These are phyloP conservation scores for Jackrogersella multiformis DNA, from an alignment of 495 filamentous ascomycete species.

Conservation along the genomic window DNA sequence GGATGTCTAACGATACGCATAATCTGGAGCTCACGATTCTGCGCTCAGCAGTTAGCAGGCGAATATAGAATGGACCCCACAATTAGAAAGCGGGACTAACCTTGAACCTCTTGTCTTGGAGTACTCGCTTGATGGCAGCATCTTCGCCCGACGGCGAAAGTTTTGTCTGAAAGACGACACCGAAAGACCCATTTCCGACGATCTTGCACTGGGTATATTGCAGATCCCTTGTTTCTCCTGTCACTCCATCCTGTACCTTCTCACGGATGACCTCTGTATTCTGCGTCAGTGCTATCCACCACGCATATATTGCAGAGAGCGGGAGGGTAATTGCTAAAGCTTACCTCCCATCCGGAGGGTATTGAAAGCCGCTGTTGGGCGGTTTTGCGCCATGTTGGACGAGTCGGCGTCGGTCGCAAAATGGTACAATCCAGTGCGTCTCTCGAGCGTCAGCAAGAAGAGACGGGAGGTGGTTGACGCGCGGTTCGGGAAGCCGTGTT, in stretches of 20 bases:
- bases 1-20: conserved; percentile 99
- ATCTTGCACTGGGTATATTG: conserved; percentile 99
- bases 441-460: conserved; percentile 48
- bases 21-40: conserved; percentile 99
- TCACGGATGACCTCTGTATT: conserved; percentile 91
- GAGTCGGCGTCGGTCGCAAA: conserved; percentile 42
- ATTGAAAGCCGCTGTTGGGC: conserved; percentile 62
- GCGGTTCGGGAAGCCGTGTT: conserved; percentile 55
- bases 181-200: conserved; percentile 99
- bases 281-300: conserved; percentile 30
- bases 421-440: conserved; percentile 41
- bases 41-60: conserved; percentile 48
- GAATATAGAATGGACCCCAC: background rate
- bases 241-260: conserved; percentile 98
- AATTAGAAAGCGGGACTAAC: conserved; percentile 54
- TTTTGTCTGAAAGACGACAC: conserved; percentile 99
- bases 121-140: conserved; percentile 96
- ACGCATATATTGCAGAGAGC: background rate
- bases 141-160: conserved; percentile 96
- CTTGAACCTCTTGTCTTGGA: conserved; percentile 99
- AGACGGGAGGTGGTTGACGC: conserved; percentile 42
- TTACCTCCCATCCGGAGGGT: conserved; percentile 65
- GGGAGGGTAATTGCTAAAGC: conserved; percentile 30
- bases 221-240: conserved; percentile 93
- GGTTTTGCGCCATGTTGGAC: conserved; percentile 59